Evolutionary conservation across 345 rosid species (phyloP), one percentile per base, ranked within the genome.

Genomic region (Gossypium longicalyx): DNA sequence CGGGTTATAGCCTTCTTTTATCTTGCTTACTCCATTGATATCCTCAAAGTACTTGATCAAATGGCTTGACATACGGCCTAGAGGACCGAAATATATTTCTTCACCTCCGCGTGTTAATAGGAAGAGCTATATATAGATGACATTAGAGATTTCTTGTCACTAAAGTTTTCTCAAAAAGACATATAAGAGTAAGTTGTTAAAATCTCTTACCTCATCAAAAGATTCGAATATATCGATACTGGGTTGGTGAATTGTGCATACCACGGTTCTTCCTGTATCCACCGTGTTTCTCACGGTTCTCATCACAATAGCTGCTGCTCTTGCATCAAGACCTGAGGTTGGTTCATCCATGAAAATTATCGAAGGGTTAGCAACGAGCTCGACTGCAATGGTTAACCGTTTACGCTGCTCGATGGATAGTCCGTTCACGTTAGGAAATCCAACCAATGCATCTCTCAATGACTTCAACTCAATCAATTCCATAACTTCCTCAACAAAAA

Each of bases 271-370:
- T 62, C 98, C 95, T 0, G 97, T 93, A 77, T 93, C 97, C 7
- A 93, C 98, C 0, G 98, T 93, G 86, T 89, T 93, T 80, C 97
- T 85, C 16, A 93, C 93, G 2, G 95, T 85, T 75, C 98, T 86
- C 98, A 93, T 89, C 9, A 93, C 97, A 57, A 91, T 91, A 45
- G 98, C 98, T 51, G 98, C 98, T 60, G 96, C 97, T 83, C 98
- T 83, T 56, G 97, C 98, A 78, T 93, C 98, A 27, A 93, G 84
- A 48, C 98, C 98, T 38, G 98, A 93, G 70, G 98, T 93, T 62
- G 98, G 97, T 77, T 93, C 98, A 52, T 93, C 98, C 98, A 93
- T 87, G 86, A 93, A 91, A 77, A 91, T 90, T 66, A 91, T 90
- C 4, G 97, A 91, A 1, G 98, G 97, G 84, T 93, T 93, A 41